phyloP scores from a whole-genome alignment of 768 basidiomycete species.

The Amyloporia xantha region DNA sequence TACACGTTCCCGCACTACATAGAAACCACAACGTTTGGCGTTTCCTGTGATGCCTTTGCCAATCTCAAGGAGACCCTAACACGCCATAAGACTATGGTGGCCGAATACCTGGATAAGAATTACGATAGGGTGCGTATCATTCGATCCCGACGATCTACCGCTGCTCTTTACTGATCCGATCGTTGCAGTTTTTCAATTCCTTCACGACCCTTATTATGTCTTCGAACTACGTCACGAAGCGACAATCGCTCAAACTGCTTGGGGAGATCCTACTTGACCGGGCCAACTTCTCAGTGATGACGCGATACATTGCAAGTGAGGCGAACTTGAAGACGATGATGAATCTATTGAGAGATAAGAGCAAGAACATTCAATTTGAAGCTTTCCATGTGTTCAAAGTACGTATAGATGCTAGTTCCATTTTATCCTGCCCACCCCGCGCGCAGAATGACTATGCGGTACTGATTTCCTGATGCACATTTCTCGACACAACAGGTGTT shows the following conservation, averaged over 20 bases:
- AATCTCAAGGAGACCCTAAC: constrained; percentile 98
- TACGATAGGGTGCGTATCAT: constrained; percentile 75
- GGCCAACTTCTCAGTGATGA: constrained; percentile 98
- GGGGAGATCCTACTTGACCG: constrained; percentile 97
- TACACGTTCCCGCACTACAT: constrained; percentile 96
- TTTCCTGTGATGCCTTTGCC: constrained; percentile 96
- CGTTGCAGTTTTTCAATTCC: constrained; percentile 85
- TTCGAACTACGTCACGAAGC: constrained; percentile 97
- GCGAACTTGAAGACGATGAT: constrained; percentile 99
- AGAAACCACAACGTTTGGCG: constrained; percentile 95
- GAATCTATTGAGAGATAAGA: constrained; percentile 96
- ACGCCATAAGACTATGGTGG: constrained; percentile 96
- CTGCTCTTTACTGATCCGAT: not conserved
- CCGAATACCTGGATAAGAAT: constrained; percentile 92
- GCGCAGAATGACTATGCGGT: too few species aligned
- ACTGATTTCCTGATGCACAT: too few species aligned
- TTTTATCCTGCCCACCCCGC: not conserved
- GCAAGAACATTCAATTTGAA: constrained; percentile 99
- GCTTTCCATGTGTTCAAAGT: constrained; percentile 99
- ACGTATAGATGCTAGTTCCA: too few species aligned
- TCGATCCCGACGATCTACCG: too few species aligned
- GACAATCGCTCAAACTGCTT: constrained; percentile 94
- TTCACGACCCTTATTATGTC: constrained; percentile 92
- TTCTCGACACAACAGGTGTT: constrained; percentile 61
- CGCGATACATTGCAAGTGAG: constrained; percentile 90